Evolutionary conservation across 169 alveolate species (phyloP).

Genomic region (Theileria parva): DNA sequence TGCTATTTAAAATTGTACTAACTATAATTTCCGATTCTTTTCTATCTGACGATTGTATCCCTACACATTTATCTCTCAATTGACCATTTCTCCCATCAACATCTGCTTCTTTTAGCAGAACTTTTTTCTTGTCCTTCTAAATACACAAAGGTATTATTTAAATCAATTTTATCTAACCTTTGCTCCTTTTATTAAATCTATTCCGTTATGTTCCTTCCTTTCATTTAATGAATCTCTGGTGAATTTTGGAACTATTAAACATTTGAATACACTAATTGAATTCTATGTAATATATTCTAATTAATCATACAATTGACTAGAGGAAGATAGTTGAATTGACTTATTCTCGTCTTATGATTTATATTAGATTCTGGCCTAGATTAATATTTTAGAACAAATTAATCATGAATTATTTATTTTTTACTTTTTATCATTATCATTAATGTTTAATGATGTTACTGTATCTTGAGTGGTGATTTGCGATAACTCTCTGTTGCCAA

Average conservation of each 20-base stretch:
- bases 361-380: constrained; percentile 8
- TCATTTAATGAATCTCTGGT: constrained; percentile 35
- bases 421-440: constrained; percentile 13
- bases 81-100: constrained; percentile 12
- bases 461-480: constrained; percentile 25
- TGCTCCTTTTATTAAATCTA: neutral
- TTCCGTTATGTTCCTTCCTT: constrained; percentile 2
- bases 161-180: constrained; percentile 4
- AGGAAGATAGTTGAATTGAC: constrained; percentile 16
- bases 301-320: constrained; percentile 26
- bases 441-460: constrained; percentile 7
- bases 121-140: constrained; percentile 48
- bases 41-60: neutral
- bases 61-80: neutral
- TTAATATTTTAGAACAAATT: neutral
- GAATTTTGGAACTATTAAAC: constrained; percentile 35
- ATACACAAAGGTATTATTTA: constrained; percentile 21
- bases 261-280: constrained; percentile 23
- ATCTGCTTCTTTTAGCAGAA: constrained; percentile 29
- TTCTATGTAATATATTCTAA: neutral
- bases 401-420: neutral
- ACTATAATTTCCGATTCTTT: neutral
- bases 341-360: constrained; percentile 12
- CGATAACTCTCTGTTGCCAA: constrained; percentile 11
- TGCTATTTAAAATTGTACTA: neutral